Base-by-base conservation (phyloP, 495 filamentous ascomycete genomes). In the Talaromyces ruber region DNA sequence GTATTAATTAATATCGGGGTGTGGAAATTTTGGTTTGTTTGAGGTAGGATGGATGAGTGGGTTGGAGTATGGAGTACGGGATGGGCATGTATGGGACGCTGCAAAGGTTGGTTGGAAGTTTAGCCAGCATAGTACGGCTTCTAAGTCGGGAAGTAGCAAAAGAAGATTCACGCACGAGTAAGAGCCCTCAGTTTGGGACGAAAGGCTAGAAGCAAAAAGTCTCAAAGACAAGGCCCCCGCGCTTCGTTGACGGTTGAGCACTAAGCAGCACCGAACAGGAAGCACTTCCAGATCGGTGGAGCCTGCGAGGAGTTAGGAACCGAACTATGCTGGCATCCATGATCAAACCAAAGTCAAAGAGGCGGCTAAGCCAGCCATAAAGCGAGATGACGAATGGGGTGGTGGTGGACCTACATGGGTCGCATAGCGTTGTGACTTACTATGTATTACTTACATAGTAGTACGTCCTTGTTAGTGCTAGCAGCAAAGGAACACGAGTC, bases 281-380 rank as follows among this genome's bases (percentile, higher is more conserved):
- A 39, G 22, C 51, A 29, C 29, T 58, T 58, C 55, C 55, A 58
- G 55, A 58, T 58, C 55, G 29, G 55, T 58, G 55, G 55, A 58
- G 53, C 26, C 22, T 26, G 22, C 9, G n/a, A 56, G 30, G 6
- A 29, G 53, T 29, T 29, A 29, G 53, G 26, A 16, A 58, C 21
- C 25, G 29, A 58, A 54, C 28, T 16, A 54, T 47, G 43, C 43
- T 47, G 43, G 34, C 34, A 39, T 39, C 34, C 34, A 39, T 29
- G 16, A 56, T 26, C 50, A 14, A 56, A 56, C 4, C n/a, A 56
- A 56, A 29, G 53, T 29, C 53, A 56, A 29, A 29, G 53, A 24
- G n/a, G 9, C 16, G n/a, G 30, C 53, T 29, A 29, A 56, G 30
- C 25, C 26, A 56, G 34, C 34, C 34, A 39, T 39, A 39, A 39